Percentiles rank a stretch among this genome's conserved stretches.
phyloP scores from a whole-genome alignment of 345 rosid genomes.

The Gossypium ekmanianum region DNA sequence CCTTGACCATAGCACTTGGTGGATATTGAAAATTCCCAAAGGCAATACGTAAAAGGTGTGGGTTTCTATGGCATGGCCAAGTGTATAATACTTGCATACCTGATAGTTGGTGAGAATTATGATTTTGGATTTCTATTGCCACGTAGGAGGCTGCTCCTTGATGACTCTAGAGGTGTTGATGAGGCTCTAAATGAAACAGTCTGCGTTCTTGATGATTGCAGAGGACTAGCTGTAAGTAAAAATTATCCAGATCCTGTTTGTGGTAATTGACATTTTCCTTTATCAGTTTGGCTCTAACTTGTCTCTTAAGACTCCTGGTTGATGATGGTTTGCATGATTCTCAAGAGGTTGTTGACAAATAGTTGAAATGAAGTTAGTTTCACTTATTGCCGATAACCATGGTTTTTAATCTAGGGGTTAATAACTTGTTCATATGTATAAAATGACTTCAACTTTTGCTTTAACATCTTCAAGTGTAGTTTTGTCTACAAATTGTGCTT shows the following conservation, averaged over 20 bases:
- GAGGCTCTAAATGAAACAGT: conserved; percentile 87
- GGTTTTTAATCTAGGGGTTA: neutral
- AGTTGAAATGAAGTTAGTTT: neutral
- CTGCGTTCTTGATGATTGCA: conserved; percentile 62
- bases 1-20: neutral
- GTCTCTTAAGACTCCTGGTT: neutral
- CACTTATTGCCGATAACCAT: neutral
- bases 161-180: conserved; percentile 86
- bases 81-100: conserved; percentile 8
- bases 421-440: neutral
- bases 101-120: neutral
- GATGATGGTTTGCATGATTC: neutral
- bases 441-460: neutral
- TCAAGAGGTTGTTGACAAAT: neutral
- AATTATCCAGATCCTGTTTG: conserved; percentile 5
- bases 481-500: neutral
- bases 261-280: neutral
- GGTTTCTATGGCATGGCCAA: conserved; percentile 10
- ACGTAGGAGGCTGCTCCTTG: conserved; percentile 82
- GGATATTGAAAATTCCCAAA: neutral
- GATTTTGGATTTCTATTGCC: conserved; percentile 19
- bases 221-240: conserved; percentile 67
- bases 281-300: conserved; percentile 7
- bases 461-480: neutral
- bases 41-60: neutral